Base-by-base conservation (phyloP, 768 basidiomycete species). In the Trametes gibbosa region DNA sequence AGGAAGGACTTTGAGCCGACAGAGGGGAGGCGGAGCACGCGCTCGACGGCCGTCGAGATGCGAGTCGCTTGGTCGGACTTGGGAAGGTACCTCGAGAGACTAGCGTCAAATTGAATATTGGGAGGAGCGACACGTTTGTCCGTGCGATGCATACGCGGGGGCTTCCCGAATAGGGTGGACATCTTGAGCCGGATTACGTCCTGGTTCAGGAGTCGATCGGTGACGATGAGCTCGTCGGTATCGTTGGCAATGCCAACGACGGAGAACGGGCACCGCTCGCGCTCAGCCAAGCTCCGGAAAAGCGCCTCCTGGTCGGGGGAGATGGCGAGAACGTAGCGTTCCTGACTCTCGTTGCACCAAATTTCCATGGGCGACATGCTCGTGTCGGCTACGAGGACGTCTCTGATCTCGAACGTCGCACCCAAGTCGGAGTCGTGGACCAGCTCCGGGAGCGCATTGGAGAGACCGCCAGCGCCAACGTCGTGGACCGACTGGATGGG, bases 341-440 rank as follows among this genome's bases (percentile, higher is more conserved):
- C 97, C 76, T 98, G 97, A 63, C 87, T 90, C 75, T 99, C 97
- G 74, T 99, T 99, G 71, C 97, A 98, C 97, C 97, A 99, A 50
- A 98, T 98, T 75, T 98, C 96, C 96, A 99, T 98, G 0, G 97
- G 97, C 4, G 92, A 95, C 92, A 99, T 92, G 39, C 90, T 89
- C 23, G 82, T 80, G 71, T 98, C 97, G 27, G 93, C 96, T 40
- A 97, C 86, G 24, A 92, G 81, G 7, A 99, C 87, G 66, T 98
- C 91, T 21, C 96, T 80, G 65, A 99, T 95, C 76, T 99, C 97
- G 68, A 98, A 95, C 4, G 70, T 79, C 0, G 92, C 97, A 8
- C 97, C 97, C 5, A 97, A 80, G n/a, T 81, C 83, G 1, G 95
- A 90, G 73, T 98, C 96, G 69, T 98, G 96, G 2, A 99, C 97